A percentile compares a stretch with the other conserved stretches of the same genome.
These are phyloP conservation scores for Mycosphaerella sp. DNA, from an alignment of 2,329 filamentous ascomycete genomes.

Conservation along the genomic window DNA sequence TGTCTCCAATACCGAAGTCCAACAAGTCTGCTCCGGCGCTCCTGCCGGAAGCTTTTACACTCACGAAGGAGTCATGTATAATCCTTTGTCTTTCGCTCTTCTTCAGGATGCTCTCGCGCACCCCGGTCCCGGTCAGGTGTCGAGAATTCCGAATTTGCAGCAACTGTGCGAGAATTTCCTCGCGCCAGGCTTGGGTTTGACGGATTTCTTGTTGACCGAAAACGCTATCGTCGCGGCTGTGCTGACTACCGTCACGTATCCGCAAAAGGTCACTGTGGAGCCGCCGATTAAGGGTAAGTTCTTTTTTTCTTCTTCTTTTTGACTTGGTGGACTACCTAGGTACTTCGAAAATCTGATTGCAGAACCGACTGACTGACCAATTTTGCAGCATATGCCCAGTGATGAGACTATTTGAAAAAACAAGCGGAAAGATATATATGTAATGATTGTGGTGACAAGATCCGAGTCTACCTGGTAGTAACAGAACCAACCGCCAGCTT, in stretches of 20 bases:
- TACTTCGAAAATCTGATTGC: too few relatives aligned
- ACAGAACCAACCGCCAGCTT: too few relatives aligned
- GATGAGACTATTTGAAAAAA: too few relatives aligned
- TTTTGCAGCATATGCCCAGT: background rate
- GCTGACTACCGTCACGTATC: slow-evolving; percentile 32
- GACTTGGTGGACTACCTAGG: background rate
- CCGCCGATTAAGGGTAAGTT: slow-evolving; percentile 35
- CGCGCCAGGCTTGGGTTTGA: slow-evolving; percentile 38
- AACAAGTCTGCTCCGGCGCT: slow-evolving; percentile 36
- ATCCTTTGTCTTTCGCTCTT: slow-evolving; percentile 43
- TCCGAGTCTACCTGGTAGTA: too few relatives aligned
- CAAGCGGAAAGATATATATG: too few relatives aligned
- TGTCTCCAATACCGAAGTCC: slow-evolving; percentile 47
- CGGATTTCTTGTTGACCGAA: slow-evolving; percentile 44
- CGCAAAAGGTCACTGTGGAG: slow-evolving; percentile 35
- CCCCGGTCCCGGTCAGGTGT: slow-evolving; percentile 40
- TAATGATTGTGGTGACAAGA: too few relatives aligned
- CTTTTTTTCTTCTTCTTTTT: background rate
- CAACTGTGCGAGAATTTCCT: slow-evolving; percentile 37
- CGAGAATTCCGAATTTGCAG: slow-evolving; percentile 35
- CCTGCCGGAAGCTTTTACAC: slow-evolving; percentile 44
- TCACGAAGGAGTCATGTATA: slow-evolving; percentile 48
- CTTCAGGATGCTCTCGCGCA: slow-evolving; percentile 46
- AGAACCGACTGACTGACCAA: background rate
- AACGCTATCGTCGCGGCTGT: slow-evolving; percentile 38